Evolutionary conservation across 106 monocot genomes (phyloP), one percentile per base, ranked within the genome.

Genomic region (Apostasia shenzhenica): DNA sequence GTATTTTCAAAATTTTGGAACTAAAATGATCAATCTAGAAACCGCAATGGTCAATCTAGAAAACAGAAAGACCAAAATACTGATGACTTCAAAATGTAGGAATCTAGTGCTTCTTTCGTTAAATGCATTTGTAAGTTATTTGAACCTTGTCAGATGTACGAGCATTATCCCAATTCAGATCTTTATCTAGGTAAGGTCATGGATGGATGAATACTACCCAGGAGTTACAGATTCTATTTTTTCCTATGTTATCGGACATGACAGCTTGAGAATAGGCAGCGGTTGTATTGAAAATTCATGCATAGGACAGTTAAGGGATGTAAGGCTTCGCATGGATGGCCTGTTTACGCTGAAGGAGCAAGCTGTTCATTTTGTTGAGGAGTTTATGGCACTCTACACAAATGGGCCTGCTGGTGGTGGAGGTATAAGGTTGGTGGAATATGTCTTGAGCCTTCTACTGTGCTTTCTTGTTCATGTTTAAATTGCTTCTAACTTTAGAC

Each of bases 401-500:
- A 99, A 99, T 85, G 99, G 99, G 53, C 99, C 99, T 41, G 99
- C 99, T 69, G 93, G 83, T 67, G 97, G 97, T 77, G 97, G 97
- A 57, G 99, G 99, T 69, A 87, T 99, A 67, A 76, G 81, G 93
- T 95, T 77, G 10, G 46, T 76, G 8, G 46, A 48, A 60, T 3
- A 61, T 42, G 4, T 26, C 26, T 26, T 26, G 26, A 26, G 26
- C 26, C 14, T 62, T 62, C 14, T 70, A 26, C 7, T 44, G 49
- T 52, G 47, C 63, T 65, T 38, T 72, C 48, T 67, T 59, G 63
- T 62, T 12, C 51, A 48, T 55, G 6, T 66, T 45, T 57, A 67
- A 10, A 3, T 49, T 65, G 14, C 48, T 48, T 69, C 38, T 63
- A 67, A 8, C 37, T n/a, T 67, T 66, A 9, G 43, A 4, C n/a